Evolutionary conservation across 2,329 filamentous ascomycete genomes (phyloP), one percentile per base, ranked within the genome.

Genomic region (Sphaerulina populicola): DNA sequence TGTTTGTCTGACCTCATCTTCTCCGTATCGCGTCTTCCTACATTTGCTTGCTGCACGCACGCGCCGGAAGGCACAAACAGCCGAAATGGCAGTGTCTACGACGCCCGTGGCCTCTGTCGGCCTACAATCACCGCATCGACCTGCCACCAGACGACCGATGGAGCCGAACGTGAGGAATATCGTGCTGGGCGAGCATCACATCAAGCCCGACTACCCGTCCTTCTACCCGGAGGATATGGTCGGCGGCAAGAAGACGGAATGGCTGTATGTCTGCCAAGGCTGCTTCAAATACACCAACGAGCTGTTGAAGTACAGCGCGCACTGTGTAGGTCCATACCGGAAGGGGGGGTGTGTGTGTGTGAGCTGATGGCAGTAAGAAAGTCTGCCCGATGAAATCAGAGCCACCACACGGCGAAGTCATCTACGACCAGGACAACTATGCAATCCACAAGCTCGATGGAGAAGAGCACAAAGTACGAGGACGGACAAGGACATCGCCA

Each of bases 381-480:
- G 65, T 68, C 49, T 76, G 72, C 59, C 64, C 65, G 4, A 55
- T 70, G 40, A 70, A 68, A 54, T 62, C 69, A 40, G 62, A 66
- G 0, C 61, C 69, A 21, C 77, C 77, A 0, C 86, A 86, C 0
- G 91, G 90, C 4, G 74, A 72, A 42, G 83, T 84, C 65, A 77
- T 96, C 21, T 96, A 96, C 66, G 74, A 85, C 44, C 77, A 86
- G 57, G 85, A 83, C 44, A 83, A 85, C 60, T 94, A 90, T 77
- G 84, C 86, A 54, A 82, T 98, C 7, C 93, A 89, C 79, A 88
- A 95, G 69, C 82, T 97, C 6, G 93, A 98, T 65, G 93, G 93
- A 15, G 89, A 90, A 65, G 80, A 84, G 59, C 79, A 95, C 57
- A 85, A 84, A 63, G 67, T 67, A 18, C 3, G 18, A 59, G 29